Base-by-base conservation (phyloP, 2,329 filamentous ascomycete species). In the Sporothrix euskadiensis region DNA sequence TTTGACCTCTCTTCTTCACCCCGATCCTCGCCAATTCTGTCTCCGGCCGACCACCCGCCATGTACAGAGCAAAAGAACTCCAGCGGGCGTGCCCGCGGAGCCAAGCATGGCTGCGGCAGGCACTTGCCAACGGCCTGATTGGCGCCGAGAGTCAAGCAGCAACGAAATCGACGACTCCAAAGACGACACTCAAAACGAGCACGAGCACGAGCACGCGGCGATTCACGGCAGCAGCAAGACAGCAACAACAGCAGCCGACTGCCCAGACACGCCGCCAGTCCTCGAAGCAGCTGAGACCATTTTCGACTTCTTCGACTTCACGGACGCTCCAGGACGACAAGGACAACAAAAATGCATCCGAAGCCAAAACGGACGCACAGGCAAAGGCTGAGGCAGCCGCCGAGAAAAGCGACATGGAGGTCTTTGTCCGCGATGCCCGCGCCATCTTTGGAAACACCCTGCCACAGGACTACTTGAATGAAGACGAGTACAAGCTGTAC, bases 401-500 rank as follows among this genome's bases (percentile, higher is more conserved):
- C n/a, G 47, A 49, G 10, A 49, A 49, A 14, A 75, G 78, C 49
- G 84, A 87, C 5, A 83, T 88, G 72, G 91, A 93, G 79, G 83
- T 84, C 12, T 83, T 91, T 8, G 93, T 93, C 44, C 88, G 92
- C 73, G 85, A 89, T 77, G 91, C 93, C 49, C 89, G 91, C 78
- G 90, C 93, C 76, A 86, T 88, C 9, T 97, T 94, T 80, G 91
- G 94, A 75, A 90, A 96, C 78, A 90, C 87, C 0, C 82, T 98
- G 32, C 94, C 94, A 0, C 88, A 89, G 44, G 90, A 87, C 47
- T 89, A 93, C 77, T 81, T 98, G 70, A 89, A 85, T 47, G 85
- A 86, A 0, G 88, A 91, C 71, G 94, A 97, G 80, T 90, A 91
- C 78, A 84, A 83, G 66, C 83, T 97, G 0, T 97, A 97, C 81